phyloP scores from a whole-genome alignment of 106 monocot species.

The Allium fistulosum region DNA sequence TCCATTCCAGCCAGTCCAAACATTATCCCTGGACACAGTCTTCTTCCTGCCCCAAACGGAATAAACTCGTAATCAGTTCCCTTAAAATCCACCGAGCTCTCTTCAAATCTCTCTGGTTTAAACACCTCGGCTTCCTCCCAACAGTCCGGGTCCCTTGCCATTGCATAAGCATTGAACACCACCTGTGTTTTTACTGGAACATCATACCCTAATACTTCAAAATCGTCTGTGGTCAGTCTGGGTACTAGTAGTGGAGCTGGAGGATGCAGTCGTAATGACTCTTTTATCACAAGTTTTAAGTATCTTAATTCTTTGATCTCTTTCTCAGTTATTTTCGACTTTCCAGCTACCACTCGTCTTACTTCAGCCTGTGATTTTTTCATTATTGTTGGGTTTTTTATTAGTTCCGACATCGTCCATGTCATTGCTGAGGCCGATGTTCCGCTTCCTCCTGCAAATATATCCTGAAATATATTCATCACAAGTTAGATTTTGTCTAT shows the following conservation, averaged over 20 bases:
- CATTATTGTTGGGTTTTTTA: constrained; percentile 3
- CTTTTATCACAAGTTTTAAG: constrained; percentile 11
- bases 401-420: constrained; percentile 17
- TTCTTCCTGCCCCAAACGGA: constrained; percentile 13
- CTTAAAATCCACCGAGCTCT: constrained; percentile 6
- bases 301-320: constrained; percentile 4
- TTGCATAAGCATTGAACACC: constrained; percentile 9
- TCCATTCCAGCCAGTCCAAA: constrained; percentile 8
- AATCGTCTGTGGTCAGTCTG: background rate
- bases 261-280: constrained; percentile 12
- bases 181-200: background rate
- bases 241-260: constrained; percentile 7
- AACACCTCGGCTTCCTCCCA: constrained; percentile 8
- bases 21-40: constrained; percentile 8
- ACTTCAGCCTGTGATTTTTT: constrained; percentile 13
- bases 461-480: background rate
- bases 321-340: background rate
- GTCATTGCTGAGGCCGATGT: constrained; percentile 3
- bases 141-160: background rate
- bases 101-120: constrained; percentile 10
- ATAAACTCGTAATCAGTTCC: constrained; percentile 7
- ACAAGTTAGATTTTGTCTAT: background rate
- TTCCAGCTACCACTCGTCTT: background rate
- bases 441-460: constrained; percentile 10
- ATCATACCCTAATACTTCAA: constrained; percentile 1